A percentile compares a stretch with the other conserved stretches of the same genome.
Evolutionary conservation across 371 early-diverging fungal genomes (phyloP).

Genomic region (Fennellomyces sp.): DNA sequence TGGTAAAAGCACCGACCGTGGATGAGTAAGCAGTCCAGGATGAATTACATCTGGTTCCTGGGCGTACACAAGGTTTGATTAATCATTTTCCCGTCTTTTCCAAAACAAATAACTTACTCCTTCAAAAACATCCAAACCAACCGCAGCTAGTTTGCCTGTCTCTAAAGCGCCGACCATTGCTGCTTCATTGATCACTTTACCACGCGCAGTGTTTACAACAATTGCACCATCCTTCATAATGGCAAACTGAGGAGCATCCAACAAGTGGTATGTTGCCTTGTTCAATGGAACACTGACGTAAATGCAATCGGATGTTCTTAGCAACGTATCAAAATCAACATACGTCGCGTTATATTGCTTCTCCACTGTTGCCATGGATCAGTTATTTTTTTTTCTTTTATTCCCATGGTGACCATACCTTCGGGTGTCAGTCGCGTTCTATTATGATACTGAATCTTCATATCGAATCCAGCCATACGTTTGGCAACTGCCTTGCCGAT

Average conservation of each 20-base stretch:
- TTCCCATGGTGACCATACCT: slow-evolving; percentile 14
- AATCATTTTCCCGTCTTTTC: neutral
- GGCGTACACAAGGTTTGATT: neutral
- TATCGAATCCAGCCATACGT: slow-evolving; percentile 55
- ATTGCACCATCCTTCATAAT: slow-evolving; percentile 58
- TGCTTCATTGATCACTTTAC: slow-evolving; percentile 58
- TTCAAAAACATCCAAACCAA: slow-evolving; percentile 68
- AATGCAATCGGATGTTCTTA: slow-evolving; percentile 57
- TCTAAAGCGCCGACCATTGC: slow-evolving; percentile 58
- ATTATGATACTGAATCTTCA: slow-evolving; percentile 61
- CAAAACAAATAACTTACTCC: slow-evolving; percentile 27
- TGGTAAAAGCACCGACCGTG: slow-evolving; percentile 41
- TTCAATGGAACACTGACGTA: slow-evolving; percentile 61
- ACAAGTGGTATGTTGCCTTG: slow-evolving; percentile 49
- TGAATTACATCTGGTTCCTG: slow-evolving; percentile 40
- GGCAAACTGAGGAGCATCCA: slow-evolving; percentile 46
- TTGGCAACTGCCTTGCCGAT: slow-evolving; percentile 64
- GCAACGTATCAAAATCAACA: slow-evolving; percentile 55
- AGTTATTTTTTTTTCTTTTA: neutral
- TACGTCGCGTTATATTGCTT: slow-evolving; percentile 38
- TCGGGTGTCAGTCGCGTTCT: slow-evolving; percentile 39
- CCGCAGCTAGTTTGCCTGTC: slow-evolving; percentile 55
- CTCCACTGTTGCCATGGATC: slow-evolving; percentile 22
- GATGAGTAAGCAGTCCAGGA: slow-evolving; percentile 44
- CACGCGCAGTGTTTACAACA: slow-evolving; percentile 65